Evolutionary conservation across 768 basidiomycete species (phyloP).

Genomic region (Psilocybe cubensis): DNA sequence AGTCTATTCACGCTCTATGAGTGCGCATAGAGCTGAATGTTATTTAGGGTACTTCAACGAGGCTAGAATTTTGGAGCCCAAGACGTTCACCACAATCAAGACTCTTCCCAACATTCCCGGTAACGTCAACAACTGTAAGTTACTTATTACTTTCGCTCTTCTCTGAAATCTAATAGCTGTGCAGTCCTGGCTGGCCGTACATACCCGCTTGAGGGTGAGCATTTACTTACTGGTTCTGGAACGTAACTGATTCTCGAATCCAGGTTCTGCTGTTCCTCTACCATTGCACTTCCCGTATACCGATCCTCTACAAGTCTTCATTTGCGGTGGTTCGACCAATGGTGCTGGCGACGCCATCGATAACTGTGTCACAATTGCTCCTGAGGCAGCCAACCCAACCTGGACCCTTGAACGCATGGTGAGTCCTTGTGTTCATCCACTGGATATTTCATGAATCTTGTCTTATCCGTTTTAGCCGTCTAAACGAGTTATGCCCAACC

Average conservation of each 20-base stretch:
- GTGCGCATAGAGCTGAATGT: not conserved
- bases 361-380: conserved; percentile 72
- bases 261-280: conserved; percentile 63
- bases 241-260: no score
- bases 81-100: conserved; percentile 61
- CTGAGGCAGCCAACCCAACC: conserved; percentile 60
- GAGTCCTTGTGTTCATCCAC: conserved; percentile 18
- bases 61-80: conserved; percentile 73
- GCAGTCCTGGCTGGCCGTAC: conserved; percentile 70
- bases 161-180: not conserved
- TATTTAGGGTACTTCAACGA: conserved; percentile 75
- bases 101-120: conserved; percentile 76
- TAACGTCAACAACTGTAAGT: conserved; percentile 66
- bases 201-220: conserved; percentile 71
- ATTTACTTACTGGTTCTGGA: no score
- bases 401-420: conserved; percentile 87
- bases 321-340: conserved; percentile 77
- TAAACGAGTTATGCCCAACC: conserved; percentile 74
- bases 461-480: conserved; percentile 17
- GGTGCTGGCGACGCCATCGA: conserved; percentile 59
- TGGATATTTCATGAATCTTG: not conserved
- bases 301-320: conserved; percentile 64
- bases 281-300: conserved; percentile 78
- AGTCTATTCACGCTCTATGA: conserved; percentile 18
- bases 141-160: not conserved